Percentiles rank a stretch among this genome's conserved stretches.
Evolutionary conservation across 805 yeast genomes (phyloP).

Genomic region (Candida bentonensis): DNA sequence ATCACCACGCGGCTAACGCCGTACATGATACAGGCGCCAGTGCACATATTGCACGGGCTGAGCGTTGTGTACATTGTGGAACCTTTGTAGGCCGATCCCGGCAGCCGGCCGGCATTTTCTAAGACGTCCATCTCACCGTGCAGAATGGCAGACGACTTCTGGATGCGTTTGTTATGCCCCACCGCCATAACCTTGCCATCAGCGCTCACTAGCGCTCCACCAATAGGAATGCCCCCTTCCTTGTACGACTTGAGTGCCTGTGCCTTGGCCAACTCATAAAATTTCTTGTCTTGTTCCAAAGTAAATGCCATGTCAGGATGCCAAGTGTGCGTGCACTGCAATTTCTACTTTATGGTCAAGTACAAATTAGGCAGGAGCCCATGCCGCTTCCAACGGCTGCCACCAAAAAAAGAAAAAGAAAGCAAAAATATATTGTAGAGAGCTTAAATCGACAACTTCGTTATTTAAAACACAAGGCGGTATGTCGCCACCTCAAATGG

Average conservation of each 20-base stretch:
- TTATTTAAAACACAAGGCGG: constrained; percentile 30
- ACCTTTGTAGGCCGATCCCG: constrained; percentile 62
- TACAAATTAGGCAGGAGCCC: too few species aligned
- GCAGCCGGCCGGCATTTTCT: constrained; percentile 82
- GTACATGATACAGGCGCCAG: constrained; percentile 83
- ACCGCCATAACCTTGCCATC: constrained; percentile 74
- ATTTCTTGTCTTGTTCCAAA: constrained; percentile 12
- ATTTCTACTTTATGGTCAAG: too few species aligned
- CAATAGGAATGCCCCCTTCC: constrained; percentile 90
- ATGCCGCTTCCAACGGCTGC: too few species aligned
- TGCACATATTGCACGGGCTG: constrained; percentile 91
- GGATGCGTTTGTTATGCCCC: constrained; percentile 87
- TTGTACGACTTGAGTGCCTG: constrained; percentile 30
- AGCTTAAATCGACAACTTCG: too few species aligned
- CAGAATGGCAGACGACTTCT: constrained; percentile 65
- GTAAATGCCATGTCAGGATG: background rate
- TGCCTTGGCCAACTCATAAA: constrained; percentile 18
- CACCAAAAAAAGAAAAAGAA: too few species aligned
- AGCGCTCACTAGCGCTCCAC: constrained; percentile 57
- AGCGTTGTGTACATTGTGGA: constrained; percentile 88
- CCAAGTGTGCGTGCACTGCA: too few species aligned
- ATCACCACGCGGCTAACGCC: constrained; percentile 77
- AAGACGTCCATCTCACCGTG: constrained; percentile 89
- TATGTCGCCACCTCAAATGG: constrained; percentile 71
- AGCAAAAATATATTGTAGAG: too few species aligned